Conservation (phyloP, 192 early-diverging fungal species). For the Entrophospora sp. region DNA sequence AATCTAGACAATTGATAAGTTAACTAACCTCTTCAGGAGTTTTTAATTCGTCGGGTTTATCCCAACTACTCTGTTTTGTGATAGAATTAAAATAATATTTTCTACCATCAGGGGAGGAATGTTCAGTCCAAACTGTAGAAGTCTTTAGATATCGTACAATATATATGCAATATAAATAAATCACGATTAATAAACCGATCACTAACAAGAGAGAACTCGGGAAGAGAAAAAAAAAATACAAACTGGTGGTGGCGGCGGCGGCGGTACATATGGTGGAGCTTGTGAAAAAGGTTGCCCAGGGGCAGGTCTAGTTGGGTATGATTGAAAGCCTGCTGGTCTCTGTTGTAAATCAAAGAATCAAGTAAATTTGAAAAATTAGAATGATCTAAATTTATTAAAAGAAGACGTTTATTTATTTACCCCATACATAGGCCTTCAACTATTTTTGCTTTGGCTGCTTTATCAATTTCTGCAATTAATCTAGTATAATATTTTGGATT, state of each 20-base stretch:
- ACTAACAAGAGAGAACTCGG: not conserved
- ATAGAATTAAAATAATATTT: conserved; percentile 77
- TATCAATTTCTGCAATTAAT: conserved; percentile 38
- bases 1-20: conserved; percentile 53
- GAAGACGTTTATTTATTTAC: no score
- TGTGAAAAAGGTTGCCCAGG: not conserved
- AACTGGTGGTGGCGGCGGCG: not conserved
- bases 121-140: conserved; percentile 56
- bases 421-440: no score
- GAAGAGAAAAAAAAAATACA: not conserved
- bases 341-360: no score
- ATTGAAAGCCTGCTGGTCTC: no score
- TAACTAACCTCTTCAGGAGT: conserved; percentile 59
- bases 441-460: conserved; percentile 39
- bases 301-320: no score
- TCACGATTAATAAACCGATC: not conserved
- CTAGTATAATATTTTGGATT: conserved; percentile 50
- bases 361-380: no score
- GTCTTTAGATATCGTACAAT: no score
- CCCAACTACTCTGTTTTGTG: conserved; percentile 80
- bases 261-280: not conserved
- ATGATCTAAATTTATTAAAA: no score
- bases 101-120: conserved; percentile 72
- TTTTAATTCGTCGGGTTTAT: conserved; percentile 88
- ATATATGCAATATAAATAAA: no score